A percentile compares a stretch with the other conserved stretches of the same genome.
Evolutionary conservation across 345 rosid genomes (phyloP).

Genomic region (Lumnitzera racemosa): DNA sequence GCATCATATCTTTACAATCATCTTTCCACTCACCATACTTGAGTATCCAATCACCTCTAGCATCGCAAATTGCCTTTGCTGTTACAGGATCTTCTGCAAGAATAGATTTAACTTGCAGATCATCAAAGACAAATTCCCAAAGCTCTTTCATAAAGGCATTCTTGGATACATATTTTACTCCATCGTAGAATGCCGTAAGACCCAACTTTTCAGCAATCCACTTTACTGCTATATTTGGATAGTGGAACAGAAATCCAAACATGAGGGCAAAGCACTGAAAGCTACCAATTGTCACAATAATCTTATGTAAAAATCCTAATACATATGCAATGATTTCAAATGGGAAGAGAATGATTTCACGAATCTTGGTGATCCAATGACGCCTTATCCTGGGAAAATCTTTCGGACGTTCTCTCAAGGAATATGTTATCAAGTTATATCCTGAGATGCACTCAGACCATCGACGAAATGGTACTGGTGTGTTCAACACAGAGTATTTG

Average conservation of each 20-base stretch:
- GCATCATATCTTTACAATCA: conserved; percentile 16
- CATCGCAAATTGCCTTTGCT: conserved; percentile 36
- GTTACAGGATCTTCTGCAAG: conserved; percentile 31
- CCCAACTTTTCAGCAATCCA: conserved; percentile 8
- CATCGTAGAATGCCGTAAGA: conserved; percentile 27
- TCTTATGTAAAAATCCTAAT: no score
- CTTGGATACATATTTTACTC: conserved; percentile 19
- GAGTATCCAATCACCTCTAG: conserved; percentile 55
- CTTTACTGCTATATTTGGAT: neutral
- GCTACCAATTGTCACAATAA: neutral
- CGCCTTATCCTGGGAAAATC: conserved; percentile 20
- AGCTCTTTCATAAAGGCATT: conserved; percentile 37
- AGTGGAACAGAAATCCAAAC: neutral
- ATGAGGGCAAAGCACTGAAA: neutral
- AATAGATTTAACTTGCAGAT: conserved; percentile 30
- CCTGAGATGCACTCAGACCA: conserved; percentile 47
- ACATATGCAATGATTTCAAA: conserved; percentile 10
- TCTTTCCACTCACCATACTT: conserved; percentile 5
- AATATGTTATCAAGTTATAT: conserved; percentile 42
- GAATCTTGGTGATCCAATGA: neutral
- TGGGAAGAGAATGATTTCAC: neutral
- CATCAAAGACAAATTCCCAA: conserved; percentile 41
- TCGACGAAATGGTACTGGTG: conserved; percentile 27
- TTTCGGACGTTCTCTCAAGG: conserved; percentile 21
- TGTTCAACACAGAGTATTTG: conserved; percentile 13